A percentile compares a stretch with the other conserved stretches of the same genome.
Conservation (phyloP, 2,329 filamentous ascomycete genomes). For the Bimuria novae-zelandiae region DNA sequence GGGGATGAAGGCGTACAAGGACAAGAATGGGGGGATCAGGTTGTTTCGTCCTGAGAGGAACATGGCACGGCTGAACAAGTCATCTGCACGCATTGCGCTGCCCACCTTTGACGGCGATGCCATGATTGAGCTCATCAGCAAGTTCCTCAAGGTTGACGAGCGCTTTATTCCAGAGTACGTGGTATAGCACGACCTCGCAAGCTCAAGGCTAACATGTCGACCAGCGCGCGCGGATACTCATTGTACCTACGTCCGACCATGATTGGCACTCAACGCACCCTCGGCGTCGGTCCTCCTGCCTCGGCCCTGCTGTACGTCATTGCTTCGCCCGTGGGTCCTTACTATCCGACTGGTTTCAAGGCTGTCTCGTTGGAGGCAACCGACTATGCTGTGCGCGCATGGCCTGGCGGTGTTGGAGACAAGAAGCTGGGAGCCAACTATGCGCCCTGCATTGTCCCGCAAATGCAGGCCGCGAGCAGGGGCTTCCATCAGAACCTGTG, state of each 20-base stretch:
- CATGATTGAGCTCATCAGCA: conserved; percentile 79
- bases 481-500: conserved; percentile 98
- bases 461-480: conserved; percentile 85
- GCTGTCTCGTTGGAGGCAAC: conserved; percentile 94
- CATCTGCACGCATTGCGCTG: conserved; percentile 86
- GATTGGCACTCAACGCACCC: conserved; percentile 94
- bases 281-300: conserved; percentile 89
- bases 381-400: conserved; percentile 93
- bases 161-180: conserved; percentile 82
- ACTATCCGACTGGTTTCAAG: conserved; percentile 99
- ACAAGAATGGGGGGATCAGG: conserved; percentile 74
- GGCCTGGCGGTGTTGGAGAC: conserved; percentile 96
- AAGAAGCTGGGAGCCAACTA: conserved; percentile 99
- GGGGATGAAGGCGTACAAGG: conserved; percentile 99
- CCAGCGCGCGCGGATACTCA: conserved; percentile 76
- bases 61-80: conserved; percentile 93
- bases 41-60: conserved; percentile 96
- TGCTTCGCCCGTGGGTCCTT: conserved; percentile 93
- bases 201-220: not conserved
- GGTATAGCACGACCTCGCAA: not conserved
- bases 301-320: conserved; percentile 94
- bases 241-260: conserved; percentile 95
- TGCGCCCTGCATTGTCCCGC: conserved; percentile 97
- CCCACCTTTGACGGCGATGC: conserved; percentile 78
- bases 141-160: conserved; percentile 79